Evolutionary conservation across 345 rosid genomes (phyloP).

Genomic region (Bretschneidera sinensis): DNA sequence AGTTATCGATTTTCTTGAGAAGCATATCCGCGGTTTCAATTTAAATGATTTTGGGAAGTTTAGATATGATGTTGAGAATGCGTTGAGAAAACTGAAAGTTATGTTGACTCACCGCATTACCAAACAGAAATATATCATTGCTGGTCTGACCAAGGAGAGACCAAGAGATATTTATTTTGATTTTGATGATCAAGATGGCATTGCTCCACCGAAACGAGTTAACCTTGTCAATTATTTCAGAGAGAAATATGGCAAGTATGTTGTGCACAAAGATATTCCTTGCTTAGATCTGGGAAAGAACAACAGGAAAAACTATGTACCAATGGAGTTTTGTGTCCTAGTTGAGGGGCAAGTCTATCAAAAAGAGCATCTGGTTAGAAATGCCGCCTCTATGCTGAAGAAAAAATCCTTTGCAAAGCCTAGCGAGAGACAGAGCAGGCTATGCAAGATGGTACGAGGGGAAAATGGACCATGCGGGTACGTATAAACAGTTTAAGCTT

Average conservation of each 20-base stretch:
- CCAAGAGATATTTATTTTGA: constrained; percentile 36
- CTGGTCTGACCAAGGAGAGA: constrained; percentile 40
- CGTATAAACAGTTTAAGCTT: constrained; percentile 14
- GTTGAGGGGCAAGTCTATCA: constrained; percentile 81
- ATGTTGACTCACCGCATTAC: constrained; percentile 56
- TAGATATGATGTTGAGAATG: constrained; percentile 38
- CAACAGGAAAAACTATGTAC: constrained; percentile 48
- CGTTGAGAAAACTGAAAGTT: constrained; percentile 51
- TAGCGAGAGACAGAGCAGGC: constrained; percentile 31
- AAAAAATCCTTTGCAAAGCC: constrained; percentile 46
- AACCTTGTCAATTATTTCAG: constrained; percentile 55
- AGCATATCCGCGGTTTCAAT: constrained; percentile 35
- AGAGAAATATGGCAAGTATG: constrained; percentile 43
- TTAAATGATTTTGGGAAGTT: constrained; percentile 18
- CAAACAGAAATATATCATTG: constrained; percentile 52
- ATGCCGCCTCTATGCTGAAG: constrained; percentile 41
- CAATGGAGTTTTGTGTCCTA: constrained; percentile 75
- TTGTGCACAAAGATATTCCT: constrained; percentile 48
- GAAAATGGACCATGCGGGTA: constrained; percentile 77
- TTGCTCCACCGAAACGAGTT: constrained; percentile 21
- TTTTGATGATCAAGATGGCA: constrained; percentile 39
- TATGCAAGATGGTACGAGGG: constrained; percentile 39
- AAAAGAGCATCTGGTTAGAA: constrained; percentile 48
- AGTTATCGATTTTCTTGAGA: constrained; percentile 48
- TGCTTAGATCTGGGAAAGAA: constrained; percentile 63